Evolutionary conservation across 129 eudicot species (phyloP).

Genomic region (Flaveria brownii): DNA sequence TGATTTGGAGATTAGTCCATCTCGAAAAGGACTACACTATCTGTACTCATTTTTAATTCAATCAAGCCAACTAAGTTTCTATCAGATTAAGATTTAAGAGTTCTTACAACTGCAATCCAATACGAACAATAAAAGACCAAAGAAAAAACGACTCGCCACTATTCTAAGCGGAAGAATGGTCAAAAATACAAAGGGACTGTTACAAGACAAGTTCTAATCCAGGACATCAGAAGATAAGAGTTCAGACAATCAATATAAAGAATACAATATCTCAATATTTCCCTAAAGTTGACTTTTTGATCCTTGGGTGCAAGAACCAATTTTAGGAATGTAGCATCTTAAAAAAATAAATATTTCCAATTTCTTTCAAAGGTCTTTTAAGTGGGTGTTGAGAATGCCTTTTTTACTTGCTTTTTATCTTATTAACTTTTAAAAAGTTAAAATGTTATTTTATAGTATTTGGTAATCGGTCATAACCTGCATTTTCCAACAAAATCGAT

Average conservation of each 20-base stretch:
- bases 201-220: background rate
- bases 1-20: too few relatives aligned
- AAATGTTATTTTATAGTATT: too few relatives aligned
- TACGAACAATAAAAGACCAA: background rate
- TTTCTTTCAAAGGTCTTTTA: background rate
- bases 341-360: background rate
- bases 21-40: too few relatives aligned
- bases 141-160: conserved; percentile 2
- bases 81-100: background rate
- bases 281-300: background rate
- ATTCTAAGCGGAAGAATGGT: too few relatives aligned
- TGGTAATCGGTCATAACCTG: too few relatives aligned
- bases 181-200: background rate
- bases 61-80: too few relatives aligned
- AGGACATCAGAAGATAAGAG: background rate
- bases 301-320: conserved; percentile 12
- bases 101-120: background rate
- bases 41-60: too few relatives aligned
- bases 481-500: too few relatives aligned
- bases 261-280: background rate
- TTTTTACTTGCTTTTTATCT: too few relatives aligned
- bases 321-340: background rate
- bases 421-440: too few relatives aligned
- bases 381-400: too few relatives aligned
- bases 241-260: background rate